Evolutionary conservation across 2,329 filamentous ascomycete genomes (phyloP).

Genomic region (Pestalotiopsis sp.): DNA sequence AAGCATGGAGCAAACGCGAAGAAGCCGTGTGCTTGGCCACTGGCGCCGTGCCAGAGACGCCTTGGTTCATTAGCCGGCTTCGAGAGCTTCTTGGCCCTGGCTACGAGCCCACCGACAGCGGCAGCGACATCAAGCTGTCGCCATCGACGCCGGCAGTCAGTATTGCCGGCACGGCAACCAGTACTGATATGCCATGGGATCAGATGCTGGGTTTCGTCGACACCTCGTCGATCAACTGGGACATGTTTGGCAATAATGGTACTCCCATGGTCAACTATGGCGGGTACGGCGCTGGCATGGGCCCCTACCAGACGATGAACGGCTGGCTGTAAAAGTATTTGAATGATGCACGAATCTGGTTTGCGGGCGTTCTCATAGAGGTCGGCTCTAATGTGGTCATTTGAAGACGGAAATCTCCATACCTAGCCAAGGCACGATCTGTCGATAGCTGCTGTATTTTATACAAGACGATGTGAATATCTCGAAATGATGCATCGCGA

Average conservation of each 20-base stretch:
- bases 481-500: too few relatives aligned
- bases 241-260: constrained; percentile 27
- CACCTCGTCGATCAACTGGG: constrained; percentile 28
- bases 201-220: constrained; percentile 33
- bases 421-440: background rate
- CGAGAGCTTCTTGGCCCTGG: constrained; percentile 41
- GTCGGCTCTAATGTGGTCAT: background rate
- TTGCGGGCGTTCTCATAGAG: constrained; percentile 14
- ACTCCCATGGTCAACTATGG: background rate
- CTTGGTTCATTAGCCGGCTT: constrained; percentile 48
- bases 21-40: constrained; percentile 35
- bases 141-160: constrained; percentile 3
- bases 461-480: background rate
- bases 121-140: constrained; percentile 20
- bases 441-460: background rate
- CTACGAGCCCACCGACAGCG: constrained; percentile 33
- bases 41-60: constrained; percentile 41
- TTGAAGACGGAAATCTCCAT: constrained; percentile 3
- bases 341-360: background rate
- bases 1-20: constrained; percentile 56
- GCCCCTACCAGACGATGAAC: constrained; percentile 12
- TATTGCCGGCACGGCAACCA: constrained; percentile 10
- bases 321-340: constrained; percentile 12
- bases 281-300: constrained; percentile 1
- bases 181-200: constrained; percentile 29